Percentiles rank a stretch among this genome's conserved stretches.
Evolutionary conservation across 2,329 filamentous ascomycete species (phyloP).

Genomic region (Penicillium digitatum): DNA sequence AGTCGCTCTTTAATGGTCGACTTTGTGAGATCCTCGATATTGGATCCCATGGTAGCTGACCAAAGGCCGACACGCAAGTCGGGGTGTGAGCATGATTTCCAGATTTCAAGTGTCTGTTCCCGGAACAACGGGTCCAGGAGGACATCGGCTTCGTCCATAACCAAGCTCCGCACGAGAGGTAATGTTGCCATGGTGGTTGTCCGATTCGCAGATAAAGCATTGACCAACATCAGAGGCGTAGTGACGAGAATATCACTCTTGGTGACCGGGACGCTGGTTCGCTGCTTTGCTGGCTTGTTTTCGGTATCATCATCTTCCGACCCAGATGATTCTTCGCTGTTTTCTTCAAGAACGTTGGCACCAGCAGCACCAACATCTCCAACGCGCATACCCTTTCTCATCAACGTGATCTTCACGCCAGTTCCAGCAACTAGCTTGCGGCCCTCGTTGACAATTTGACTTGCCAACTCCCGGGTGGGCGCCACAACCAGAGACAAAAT

Average conservation of each 20-base stretch:
- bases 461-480: conserved; percentile 74
- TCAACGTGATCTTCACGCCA: conserved; percentile 71
- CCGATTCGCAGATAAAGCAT: conserved; percentile 58
- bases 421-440: conserved; percentile 75
- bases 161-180: conserved; percentile 66
- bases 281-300: conserved; percentile 24
- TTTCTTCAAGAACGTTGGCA: conserved; percentile 39
- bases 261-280: conserved; percentile 50
- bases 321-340: conserved; percentile 37
- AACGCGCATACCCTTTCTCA: conserved; percentile 80
- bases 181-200: conserved; percentile 50
- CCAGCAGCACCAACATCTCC: conserved; percentile 40
- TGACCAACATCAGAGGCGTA: conserved; percentile 73
- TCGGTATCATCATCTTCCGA: conserved; percentile 36
- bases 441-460: conserved; percentile 78
- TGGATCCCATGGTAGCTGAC: conserved; percentile 96
- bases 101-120: conserved; percentile 80
- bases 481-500: conserved; percentile 69
- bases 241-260: conserved; percentile 77
- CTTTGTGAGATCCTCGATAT: conserved; percentile 73
- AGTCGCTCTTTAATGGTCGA: conserved; percentile 61
- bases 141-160: conserved; percentile 93
- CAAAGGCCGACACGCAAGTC: conserved; percentile 75
- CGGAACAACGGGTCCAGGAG: conserved; percentile 87
- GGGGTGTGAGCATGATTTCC: conserved; percentile 69